Evolutionary conservation across 192 early-diverging fungal genomes (phyloP), one percentile per base, ranked within the genome.

Genomic region (Coemansia sp.): DNA sequence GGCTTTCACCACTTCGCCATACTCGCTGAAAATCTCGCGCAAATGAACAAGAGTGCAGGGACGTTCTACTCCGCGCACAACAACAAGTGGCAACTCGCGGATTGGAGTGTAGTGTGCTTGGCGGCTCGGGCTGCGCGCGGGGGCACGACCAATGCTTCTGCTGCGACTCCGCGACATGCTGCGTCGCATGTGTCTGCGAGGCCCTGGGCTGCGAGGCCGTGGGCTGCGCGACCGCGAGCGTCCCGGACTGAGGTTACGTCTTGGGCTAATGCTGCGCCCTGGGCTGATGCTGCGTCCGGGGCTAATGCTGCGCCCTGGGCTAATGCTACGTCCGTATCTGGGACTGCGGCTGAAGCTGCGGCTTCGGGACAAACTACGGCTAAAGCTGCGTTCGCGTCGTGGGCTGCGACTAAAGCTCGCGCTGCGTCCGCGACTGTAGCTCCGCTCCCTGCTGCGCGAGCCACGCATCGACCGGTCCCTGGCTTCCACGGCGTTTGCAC

Each of bases 21-120:
- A 53, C 19, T 49, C 37, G 2, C 25, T 39, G 39, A 77, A 68
- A 15, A 77, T 71, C 70, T 77, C 75, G 4, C n/a, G 35, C 24
- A 76, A 14, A 37, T 76, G 67, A 0, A 25, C 60, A 7, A 35
- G 32, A 6, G 32, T 35, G 32, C 32, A 35, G 32, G 32, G 32
- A 6, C 32, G 32, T 35, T 35, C 32, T 6, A 35, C 8, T 6
- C 32, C 32, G 32, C 32, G 32, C 5, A 35, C 32, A 8, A 35
- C 32, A 8, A 35, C 8, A 8, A 35, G 32, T 8, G 32, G 32
- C 6, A 35, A 7, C 1, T 35, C 32, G 32, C 32, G 32, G 32
- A 35, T 35, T 35, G 32, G 32, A 35, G 32, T 35, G 7, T 8
- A 7, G 32, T 35, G 32, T 35, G 32, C 6, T 35, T 35, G 32